These are phyloP conservation scores for Carallia brachiata DNA, from an alignment of 345 rosid genomes.

Conservation along the genomic window DNA sequence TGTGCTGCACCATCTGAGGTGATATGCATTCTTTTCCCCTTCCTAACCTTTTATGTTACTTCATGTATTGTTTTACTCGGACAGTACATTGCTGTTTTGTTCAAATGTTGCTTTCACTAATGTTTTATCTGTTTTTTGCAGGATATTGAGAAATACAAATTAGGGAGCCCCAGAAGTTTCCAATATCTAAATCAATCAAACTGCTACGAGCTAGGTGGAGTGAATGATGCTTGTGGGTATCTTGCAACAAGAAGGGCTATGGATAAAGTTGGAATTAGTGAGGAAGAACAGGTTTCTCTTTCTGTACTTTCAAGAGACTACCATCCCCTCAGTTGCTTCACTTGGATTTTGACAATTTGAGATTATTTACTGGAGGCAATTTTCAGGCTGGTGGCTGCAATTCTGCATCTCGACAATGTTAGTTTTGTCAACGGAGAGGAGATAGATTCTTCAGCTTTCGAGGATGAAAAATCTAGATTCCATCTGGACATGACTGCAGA, in stretches of 20 bases:
- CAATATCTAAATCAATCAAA: conserved; percentile 87
- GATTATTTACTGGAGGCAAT: conserved; percentile 70
- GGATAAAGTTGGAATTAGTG: conserved; percentile 92
- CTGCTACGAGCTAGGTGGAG: conserved; percentile 73
- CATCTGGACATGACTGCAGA: conserved; percentile 76
- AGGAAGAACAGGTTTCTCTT: conserved; percentile 79
- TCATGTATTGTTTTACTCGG: background rate
- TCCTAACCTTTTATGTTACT: background rate
- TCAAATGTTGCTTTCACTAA: conserved; percentile 11
- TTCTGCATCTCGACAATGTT: conserved; percentile 86
- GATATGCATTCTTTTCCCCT: conserved; percentile 2
- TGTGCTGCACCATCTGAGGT: conserved; percentile 99
- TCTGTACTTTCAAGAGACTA: conserved; percentile 17
- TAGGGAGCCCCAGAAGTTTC: conserved; percentile 61
- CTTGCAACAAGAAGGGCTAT: conserved; percentile 92
- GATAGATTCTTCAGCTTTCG: conserved; percentile 80
- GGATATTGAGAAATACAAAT: conserved; percentile 78
- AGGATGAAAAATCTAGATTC: conserved; percentile 80
- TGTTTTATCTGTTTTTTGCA: conserved; percentile 22
- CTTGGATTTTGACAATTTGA: conserved; percentile 15
- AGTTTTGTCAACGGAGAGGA: conserved; percentile 87
- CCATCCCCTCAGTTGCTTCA: conserved; percentile 4
- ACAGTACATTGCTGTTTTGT: conserved; percentile 2
- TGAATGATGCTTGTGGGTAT: conserved; percentile 78
- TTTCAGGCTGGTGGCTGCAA: conserved; percentile 89